Conservation (phyloP, 176 grass and related monocot genomes). For the Saccharum officinarum region DNA sequence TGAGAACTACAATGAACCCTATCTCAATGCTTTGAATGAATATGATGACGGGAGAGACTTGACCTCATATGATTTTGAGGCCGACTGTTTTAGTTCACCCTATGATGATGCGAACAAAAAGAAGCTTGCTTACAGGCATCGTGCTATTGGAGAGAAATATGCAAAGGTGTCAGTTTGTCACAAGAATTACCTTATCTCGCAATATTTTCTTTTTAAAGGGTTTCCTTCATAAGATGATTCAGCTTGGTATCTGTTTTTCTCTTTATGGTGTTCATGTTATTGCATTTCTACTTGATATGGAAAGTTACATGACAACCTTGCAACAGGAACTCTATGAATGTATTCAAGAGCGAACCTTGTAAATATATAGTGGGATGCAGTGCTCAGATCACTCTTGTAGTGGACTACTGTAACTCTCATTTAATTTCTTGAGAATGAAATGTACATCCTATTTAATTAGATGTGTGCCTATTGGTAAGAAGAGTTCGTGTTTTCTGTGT, state of each 20-base stretch:
- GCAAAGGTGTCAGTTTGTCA: conserved; percentile 55
- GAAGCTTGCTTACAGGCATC: conserved; percentile 93
- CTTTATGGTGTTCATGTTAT: conserved; percentile 1
- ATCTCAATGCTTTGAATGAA: conserved; percentile 65
- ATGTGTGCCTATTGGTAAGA: not conserved
- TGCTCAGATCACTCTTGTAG: conserved; percentile 1
- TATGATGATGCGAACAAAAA: conserved; percentile 84
- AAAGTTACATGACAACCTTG: not conserved
- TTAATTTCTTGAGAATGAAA: conserved; percentile 21
- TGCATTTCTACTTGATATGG: not conserved
- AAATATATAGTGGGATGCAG: not conserved
- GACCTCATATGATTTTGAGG: conserved; percentile 79
- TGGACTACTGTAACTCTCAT: not conserved
- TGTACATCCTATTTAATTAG: conserved; percentile 2
- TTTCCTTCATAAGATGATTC: conserved; percentile 22
- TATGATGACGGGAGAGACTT: conserved; percentile 91
- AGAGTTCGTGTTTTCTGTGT: not conserved
- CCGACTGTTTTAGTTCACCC: conserved; percentile 70
- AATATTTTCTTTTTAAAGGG: conserved; percentile 27
- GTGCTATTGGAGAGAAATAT: conserved; percentile 79
- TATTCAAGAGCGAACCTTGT: conserved; percentile 4
- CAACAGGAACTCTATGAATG: not conserved
- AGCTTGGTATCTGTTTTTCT: not conserved
- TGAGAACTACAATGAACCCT: conserved; percentile 93
- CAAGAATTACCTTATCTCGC: conserved; percentile 14